These are phyloP conservation scores for Boletus eberwhitei DNA, from an alignment of 768 basidiomycete species.

Conservation along the genomic window DNA sequence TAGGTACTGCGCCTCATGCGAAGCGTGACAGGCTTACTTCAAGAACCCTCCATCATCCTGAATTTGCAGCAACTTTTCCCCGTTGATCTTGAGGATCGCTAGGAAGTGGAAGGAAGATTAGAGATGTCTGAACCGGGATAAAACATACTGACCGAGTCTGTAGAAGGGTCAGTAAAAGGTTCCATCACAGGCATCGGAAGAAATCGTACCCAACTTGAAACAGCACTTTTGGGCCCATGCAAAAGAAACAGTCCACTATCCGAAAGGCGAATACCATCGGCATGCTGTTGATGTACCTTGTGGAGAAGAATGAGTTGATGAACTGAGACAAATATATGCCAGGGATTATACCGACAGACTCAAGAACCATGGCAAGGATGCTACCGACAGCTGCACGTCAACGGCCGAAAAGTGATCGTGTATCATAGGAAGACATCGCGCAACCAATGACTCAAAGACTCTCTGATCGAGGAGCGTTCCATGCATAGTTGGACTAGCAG, in stretches of 20 bases:
- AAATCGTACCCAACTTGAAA: constrained; percentile 89
- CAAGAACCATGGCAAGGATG: constrained; percentile 97
- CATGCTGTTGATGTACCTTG: constrained; percentile 85
- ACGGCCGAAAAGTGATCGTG: constrained; percentile 88
- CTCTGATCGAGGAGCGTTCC: constrained; percentile 98
- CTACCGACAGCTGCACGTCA: constrained; percentile 96
- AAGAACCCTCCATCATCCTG: constrained; percentile 98
- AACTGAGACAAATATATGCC: neutral
- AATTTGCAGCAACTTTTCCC: constrained; percentile 84
- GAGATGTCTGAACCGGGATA: neutral
- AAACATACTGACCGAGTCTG: constrained; percentile 51
- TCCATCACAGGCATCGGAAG: neutral
- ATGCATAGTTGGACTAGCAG: constrained; percentile 88
- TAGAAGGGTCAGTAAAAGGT: constrained; percentile 11
- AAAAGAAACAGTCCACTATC: constrained; percentile 96
- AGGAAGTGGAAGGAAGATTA: constrained; percentile 11
- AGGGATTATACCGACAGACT: constrained; percentile 68
- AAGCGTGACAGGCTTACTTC: constrained; percentile 52
- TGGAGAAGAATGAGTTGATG: constrained; percentile 23
- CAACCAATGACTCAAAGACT: constrained; percentile 93
- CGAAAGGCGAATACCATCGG: constrained; percentile 98
- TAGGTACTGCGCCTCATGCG: neutral
- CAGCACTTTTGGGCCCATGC: constrained; percentile 97
- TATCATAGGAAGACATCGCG: constrained; percentile 86
- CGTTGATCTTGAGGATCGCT: constrained; percentile 98